Percentiles rank a stretch among this genome's conserved stretches.
phyloP scores from a whole-genome alignment of 1,284 basidiomycete species.

The Fistulinella cinereoalba region DNA sequence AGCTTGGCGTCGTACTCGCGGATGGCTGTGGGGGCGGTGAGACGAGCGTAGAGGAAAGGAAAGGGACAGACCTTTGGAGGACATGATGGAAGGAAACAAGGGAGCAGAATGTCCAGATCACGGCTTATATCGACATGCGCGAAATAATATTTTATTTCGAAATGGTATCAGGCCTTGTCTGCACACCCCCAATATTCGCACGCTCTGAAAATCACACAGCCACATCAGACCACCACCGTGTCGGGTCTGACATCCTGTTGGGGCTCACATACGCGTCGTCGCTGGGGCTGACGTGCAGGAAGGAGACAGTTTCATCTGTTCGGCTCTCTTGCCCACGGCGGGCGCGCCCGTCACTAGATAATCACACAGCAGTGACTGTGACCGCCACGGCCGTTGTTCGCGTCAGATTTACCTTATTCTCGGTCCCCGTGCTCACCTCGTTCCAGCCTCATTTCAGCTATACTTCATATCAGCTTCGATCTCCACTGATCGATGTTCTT shows the following conservation, averaged over 20 bases:
- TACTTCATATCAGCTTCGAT: constrained; percentile 17
- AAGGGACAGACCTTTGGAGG: constrained; percentile 45
- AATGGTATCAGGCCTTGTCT: constrained; percentile 27
- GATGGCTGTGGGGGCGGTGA: constrained; percentile 56
- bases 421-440: constrained; percentile 11
- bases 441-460: constrained; percentile 15
- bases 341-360: neutral
- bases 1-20: constrained; percentile 96
- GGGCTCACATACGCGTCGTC: neutral
- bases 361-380: neutral
- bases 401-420: constrained; percentile 1
- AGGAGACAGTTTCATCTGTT: neutral
- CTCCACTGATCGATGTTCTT: constrained; percentile 12
- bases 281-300: neutral
- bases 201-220: constrained; percentile 30
- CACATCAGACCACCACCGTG: constrained; percentile 21
- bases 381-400: neutral
- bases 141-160: constrained; percentile 22
- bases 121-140: constrained; percentile 19
- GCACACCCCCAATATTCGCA: constrained; percentile 30
- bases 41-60: neutral
- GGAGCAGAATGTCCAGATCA: constrained; percentile 1
- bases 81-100: constrained; percentile 37
- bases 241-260: neutral
- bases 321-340: neutral